A percentile compares a stretch with the other conserved stretches of the same genome.
Evolutionary conservation across 805 yeast genomes (phyloP).

Genomic region (Lachancea thermotolerans): DNA sequence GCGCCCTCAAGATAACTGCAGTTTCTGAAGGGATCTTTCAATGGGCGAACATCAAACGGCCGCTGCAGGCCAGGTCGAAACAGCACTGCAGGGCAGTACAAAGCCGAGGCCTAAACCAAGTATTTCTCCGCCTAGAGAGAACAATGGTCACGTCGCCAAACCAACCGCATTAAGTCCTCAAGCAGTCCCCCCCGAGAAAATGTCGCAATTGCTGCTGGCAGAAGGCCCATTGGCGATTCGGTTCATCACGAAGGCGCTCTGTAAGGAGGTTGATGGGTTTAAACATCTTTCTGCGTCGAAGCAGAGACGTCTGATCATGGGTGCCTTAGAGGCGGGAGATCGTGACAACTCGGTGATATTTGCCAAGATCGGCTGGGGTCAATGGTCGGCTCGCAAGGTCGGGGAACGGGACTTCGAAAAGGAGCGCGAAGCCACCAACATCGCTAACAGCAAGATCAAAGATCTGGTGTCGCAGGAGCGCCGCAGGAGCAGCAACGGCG

Average conservation of each 20-base stretch:
- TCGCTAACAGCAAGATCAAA: constrained; percentile 38
- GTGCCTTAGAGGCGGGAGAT: constrained; percentile 73
- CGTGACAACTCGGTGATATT: constrained; percentile 51
- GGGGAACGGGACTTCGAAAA: constrained; percentile 29
- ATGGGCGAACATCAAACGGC: too few relatives aligned
- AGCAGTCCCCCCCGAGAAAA: constrained; percentile 70
- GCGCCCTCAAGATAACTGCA: too few relatives aligned
- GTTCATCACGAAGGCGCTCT: constrained; percentile 74
- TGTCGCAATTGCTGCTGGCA: constrained; percentile 57
- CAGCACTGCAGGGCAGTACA: background rate
- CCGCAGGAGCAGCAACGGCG: constrained; percentile 28
- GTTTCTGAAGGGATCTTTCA: too few relatives aligned
- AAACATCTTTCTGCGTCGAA: constrained; percentile 76
- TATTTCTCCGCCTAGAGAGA: constrained; percentile 53
- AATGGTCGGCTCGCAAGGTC: constrained; percentile 64
- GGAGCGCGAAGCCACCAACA: constrained; percentile 38
- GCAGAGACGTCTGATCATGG: constrained; percentile 84
- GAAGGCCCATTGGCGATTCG: constrained; percentile 90
- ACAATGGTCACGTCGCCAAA: constrained; percentile 59
- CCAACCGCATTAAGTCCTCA: constrained; percentile 23
- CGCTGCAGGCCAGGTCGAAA: too few relatives aligned
- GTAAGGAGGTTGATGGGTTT: constrained; percentile 70
- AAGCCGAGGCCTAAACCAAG: background rate
- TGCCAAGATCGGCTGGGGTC: constrained; percentile 97
- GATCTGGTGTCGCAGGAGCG: constrained; percentile 31